Evolutionary conservation across 2,329 filamentous ascomycete species (phyloP).

Genomic region (Fusarium lyarnte): DNA sequence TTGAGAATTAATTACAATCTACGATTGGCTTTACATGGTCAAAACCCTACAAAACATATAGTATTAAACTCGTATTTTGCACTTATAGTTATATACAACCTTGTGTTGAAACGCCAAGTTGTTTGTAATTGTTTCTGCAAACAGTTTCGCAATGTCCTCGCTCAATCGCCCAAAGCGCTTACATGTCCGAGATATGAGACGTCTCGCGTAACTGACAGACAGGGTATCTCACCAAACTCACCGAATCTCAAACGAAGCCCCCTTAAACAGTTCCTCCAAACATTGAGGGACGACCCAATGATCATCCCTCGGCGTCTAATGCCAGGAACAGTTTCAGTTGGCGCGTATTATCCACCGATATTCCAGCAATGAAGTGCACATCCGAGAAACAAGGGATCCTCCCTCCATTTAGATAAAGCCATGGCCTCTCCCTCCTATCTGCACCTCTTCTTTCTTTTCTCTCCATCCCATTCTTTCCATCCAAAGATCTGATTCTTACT

Average conservation of each 20-base stretch:
- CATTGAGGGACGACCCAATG: conserved; percentile 13
- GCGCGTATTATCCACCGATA: conserved; percentile 16
- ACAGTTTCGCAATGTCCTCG: not conserved
- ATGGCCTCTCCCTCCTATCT: not conserved
- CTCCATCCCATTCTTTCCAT: conserved; percentile 41
- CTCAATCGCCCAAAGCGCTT: conserved; percentile 19
- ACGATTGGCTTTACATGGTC: conserved; percentile 8
- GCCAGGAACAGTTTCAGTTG: conserved; percentile 36
- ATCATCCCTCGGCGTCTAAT: conserved; percentile 18
- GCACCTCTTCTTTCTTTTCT: not conserved
- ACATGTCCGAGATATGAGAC: conserved; percentile 35
- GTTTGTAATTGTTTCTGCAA: not conserved
- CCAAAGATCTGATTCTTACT: conserved; percentile 31
- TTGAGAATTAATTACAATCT: not conserved
- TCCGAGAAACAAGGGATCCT: conserved; percentile 7
- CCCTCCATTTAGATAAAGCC: conserved; percentile 13
- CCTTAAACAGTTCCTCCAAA: not conserved
- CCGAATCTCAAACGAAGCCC: conserved; percentile 8
- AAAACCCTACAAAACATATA: not conserved
- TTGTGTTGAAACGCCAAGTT: not conserved
- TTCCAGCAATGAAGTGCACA: conserved; percentile 39
- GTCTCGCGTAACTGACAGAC: conserved; percentile 22
- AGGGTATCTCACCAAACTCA: conserved; percentile 15
- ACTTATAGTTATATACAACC: not conserved
- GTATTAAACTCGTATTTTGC: rapidly evolving